phyloP scores from a whole-genome alignment of 2,329 filamentous ascomycete species.

The Didymella segeticola region DNA sequence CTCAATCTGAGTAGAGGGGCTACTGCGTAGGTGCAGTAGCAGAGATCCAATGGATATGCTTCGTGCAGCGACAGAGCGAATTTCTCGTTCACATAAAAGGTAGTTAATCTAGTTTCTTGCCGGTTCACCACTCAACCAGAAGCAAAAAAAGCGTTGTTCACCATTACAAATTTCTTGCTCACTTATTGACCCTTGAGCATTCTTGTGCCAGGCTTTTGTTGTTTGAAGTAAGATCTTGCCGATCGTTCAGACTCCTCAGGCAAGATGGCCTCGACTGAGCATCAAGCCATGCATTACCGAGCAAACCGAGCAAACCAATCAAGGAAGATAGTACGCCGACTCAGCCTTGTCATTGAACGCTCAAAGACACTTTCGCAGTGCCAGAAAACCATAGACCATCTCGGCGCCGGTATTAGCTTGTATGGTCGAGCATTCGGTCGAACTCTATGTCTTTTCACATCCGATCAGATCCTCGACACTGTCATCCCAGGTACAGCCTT shows the following conservation, averaged over 20 bases:
- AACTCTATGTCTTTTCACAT: slow-evolving; percentile 2
- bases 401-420: not conserved
- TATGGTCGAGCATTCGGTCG: not conserved
- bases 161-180: not conserved
- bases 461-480: slow-evolving; percentile 14
- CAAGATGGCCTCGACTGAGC: not conserved
- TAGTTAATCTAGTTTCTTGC: not conserved
- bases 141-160: not conserved
- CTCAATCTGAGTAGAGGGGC: not conserved
- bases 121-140: not conserved
- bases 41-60: not conserved
- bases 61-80: not conserved
- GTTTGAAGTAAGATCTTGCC: too few relatives aligned
- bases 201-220: not conserved
- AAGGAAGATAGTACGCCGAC: not conserved
- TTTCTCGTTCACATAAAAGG: not conserved
- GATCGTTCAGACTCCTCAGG: not conserved
- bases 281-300: not conserved
- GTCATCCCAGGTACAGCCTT: slow-evolving; percentile 23
- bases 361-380: not conserved
- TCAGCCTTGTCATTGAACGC: not conserved
- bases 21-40: not conserved
- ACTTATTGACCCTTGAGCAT: not conserved
- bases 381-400: not conserved
- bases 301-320: not conserved